A percentile compares a stretch with the other conserved stretches of the same genome.
phyloP scores from a whole-genome alignment of 129 eudicot species.

The Flaveria linearis region DNA sequence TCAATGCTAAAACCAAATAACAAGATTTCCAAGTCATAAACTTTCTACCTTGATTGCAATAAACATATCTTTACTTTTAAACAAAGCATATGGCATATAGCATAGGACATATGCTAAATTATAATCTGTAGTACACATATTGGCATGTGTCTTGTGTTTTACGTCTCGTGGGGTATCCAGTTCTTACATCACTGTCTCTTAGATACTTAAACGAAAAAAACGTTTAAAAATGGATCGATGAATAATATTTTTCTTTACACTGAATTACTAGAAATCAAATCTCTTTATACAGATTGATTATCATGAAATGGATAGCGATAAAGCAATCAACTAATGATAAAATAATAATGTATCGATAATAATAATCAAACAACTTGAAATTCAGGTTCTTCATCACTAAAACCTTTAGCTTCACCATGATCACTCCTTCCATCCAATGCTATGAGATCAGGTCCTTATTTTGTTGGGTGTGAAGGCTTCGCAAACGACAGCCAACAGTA shows the following conservation, averaged over 20 bases:
- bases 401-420: conserved; percentile 87
- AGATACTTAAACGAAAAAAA: neutral
- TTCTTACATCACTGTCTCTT: neutral
- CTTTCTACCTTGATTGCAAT: conserved; percentile 20
- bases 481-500: no score
- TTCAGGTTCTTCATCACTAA: conserved; percentile 98
- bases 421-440: conserved; percentile 82
- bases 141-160: no score
- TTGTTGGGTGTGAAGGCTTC: no score
- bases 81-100: conserved; percentile 7
- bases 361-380: conserved; percentile 31
- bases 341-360: no score
- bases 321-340: neutral
- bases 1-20: conserved; percentile 31
- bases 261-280: no score
- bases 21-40: conserved; percentile 26
- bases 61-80: conserved; percentile 3
- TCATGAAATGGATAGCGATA: neutral
- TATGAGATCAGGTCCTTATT: conserved; percentile 45
- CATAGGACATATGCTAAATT: neutral
- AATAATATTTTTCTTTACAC: no score
- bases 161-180: neutral
- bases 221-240: no score
- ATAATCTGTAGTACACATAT: neutral
- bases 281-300: no score